These are phyloP conservation scores for Sphenostylis stenocarpa DNA, from an alignment of 306 rosid species.

Conservation along the genomic window DNA sequence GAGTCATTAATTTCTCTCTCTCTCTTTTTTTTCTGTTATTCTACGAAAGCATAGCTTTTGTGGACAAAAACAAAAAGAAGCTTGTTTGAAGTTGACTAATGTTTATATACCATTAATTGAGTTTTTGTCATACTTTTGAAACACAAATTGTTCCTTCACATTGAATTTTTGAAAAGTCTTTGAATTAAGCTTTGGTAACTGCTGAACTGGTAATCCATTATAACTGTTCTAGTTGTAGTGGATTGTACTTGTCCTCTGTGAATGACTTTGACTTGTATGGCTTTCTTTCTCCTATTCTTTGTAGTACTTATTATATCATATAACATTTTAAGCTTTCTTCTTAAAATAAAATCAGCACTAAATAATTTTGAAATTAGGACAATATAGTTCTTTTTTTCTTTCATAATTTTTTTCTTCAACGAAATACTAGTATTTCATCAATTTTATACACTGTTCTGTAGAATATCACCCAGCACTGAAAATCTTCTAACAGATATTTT, in stretches of 20 bases:
- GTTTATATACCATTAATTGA: background rate
- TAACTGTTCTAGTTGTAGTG: slow-evolving; percentile 5
- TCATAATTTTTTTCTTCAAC: background rate
- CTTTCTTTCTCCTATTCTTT: slow-evolving; percentile 18
- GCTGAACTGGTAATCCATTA: background rate
- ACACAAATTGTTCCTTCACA: background rate
- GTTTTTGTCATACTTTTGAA: background rate
- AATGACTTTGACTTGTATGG: background rate
- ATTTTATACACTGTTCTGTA: slow-evolving; percentile 8
- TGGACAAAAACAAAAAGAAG: background rate
- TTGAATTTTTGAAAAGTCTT: background rate
- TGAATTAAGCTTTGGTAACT: background rate
- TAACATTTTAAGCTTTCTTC: background rate
- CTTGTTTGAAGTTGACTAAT: background rate
- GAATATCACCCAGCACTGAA: slow-evolving; percentile 4
- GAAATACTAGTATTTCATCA: background rate
- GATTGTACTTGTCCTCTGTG: background rate
- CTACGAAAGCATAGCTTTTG: background rate
- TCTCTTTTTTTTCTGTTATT: background rate
- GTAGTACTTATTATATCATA: background rate
- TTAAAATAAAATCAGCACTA: background rate
- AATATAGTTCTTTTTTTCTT: background rate
- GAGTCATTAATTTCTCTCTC: background rate
- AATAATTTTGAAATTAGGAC: slow-evolving; percentile 12
- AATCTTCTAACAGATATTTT: slow-evolving; percentile 26